Percentiles rank a stretch among this genome's conserved stretches.
phyloP scores from a whole-genome alignment of 2,329 filamentous ascomycete genomes.

The Cercospora sp. region DNA sequence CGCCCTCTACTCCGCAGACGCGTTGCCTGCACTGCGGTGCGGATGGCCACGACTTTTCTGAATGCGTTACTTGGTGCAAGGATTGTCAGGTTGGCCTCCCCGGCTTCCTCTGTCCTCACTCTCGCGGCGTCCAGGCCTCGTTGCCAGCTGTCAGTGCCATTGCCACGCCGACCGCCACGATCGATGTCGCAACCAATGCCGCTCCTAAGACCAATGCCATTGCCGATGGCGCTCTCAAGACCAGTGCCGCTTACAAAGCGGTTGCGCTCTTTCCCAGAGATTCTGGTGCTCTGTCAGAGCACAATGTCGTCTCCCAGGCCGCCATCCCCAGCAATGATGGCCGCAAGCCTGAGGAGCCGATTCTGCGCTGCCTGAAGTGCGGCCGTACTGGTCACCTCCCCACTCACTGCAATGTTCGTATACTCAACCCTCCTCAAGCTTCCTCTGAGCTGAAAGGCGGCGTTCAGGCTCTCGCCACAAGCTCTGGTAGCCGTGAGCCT shows the following conservation, averaged over 20 bases:
- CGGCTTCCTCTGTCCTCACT: not conserved
- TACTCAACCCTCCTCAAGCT: not conserved
- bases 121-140: not conserved
- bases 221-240: not conserved
- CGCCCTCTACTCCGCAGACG: not conserved
- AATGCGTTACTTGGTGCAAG: constrained; percentile 7
- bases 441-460: not conserved
- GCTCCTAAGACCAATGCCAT: not conserved
- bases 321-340: not conserved
- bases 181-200: not conserved
- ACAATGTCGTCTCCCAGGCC: not conserved
- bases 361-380: not conserved
- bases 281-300: not conserved
- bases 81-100: constrained; percentile 9
- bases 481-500: not conserved
- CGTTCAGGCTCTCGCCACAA: not conserved
- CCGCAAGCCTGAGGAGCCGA: not conserved
- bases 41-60: constrained; percentile 1
- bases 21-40: constrained; percentile 14
- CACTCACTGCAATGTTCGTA: not conserved
- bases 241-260: not conserved
- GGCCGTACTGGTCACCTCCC: not conserved
- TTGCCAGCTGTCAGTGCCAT: not conserved
- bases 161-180: not conserved
- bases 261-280: not conserved